Evolutionary conservation across 139 green algal species (phyloP).

Genomic region (Volvox reticuliferus): DNA sequence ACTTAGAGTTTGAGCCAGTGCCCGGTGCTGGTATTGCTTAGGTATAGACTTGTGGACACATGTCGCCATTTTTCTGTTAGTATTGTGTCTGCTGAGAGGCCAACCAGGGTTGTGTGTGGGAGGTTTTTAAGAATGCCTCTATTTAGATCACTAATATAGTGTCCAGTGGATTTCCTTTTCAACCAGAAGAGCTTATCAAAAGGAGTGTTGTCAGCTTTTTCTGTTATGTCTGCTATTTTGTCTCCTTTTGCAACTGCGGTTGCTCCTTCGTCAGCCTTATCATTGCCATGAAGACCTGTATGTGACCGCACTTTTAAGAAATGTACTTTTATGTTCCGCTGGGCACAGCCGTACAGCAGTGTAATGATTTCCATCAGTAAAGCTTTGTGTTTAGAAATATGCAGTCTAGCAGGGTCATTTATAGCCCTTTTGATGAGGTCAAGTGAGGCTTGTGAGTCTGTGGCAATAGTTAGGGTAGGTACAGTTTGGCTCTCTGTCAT

Average conservation of each 20-base stretch:
- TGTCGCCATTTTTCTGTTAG: neutral
- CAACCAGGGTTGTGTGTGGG: neutral
- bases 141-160: neutral
- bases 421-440: neutral
- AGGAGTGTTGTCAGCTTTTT: neutral
- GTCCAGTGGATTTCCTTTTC: neutral
- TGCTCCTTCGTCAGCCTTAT: neutral
- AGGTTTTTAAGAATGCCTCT: neutral
- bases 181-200: neutral
- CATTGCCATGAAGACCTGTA: neutral
- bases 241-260: neutral
- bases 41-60: neutral
- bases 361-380: neutral
- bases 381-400: slow-evolving; percentile 8
- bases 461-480: neutral
- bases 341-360: neutral
- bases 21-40: neutral
- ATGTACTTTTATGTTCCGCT: neutral
- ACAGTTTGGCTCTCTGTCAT: neutral
- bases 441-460: neutral
- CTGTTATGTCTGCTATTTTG: neutral
- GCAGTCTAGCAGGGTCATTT: neutral
- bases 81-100: neutral
- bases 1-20: neutral
- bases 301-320: slow-evolving; percentile 1